Evolutionary conservation across 2,329 filamentous ascomycete genomes (phyloP), one percentile per base, ranked within the genome.

Genomic region (Chaetomiaceae sp.): DNA sequence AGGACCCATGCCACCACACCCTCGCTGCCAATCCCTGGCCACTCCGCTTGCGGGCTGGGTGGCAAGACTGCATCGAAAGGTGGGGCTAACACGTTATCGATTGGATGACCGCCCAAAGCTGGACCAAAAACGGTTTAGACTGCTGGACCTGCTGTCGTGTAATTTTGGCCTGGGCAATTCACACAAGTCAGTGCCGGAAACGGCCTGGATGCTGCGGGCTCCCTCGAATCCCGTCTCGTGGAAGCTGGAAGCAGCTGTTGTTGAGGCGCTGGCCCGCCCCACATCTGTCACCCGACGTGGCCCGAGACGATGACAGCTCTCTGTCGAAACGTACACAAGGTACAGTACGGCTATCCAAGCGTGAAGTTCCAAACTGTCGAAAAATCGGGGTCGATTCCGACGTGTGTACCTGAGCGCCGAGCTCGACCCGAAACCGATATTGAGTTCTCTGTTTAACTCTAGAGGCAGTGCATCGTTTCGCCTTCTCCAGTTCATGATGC

Each of bases 101-200:
- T 63, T 61, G 62, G 4, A 25, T n/a, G 11, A 6, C 19, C 9
- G 27, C 23, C 12, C 25, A 17, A 17, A 11, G 17, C 59, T 57
- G 60, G 47, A 9, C 55, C 40, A 11, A 20, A 54, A 48, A 20
- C 51, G 54, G 54, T 0, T 42, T 62, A 59, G 58, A 11, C 3
- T 19, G 22, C 34, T 59, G 54, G 53, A 31, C 37, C 25, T 56
- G 56, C 38, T 58, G 59, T 60, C 57, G 60, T 63, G 61, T 57
- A 62, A 64, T 63, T 61, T 63, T 64, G 61, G 62, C 40, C 57
- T 60, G 56, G 60, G 42, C 53, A 56, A 48, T 43, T 53, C 52
- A 55, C 55, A 48, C 49, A 55, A 61, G 51, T 57, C 59, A 61
- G 59, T 62, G 61, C 60, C 59, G 60, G 47, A 63, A 59, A 59